phyloP scores from a whole-genome alignment of 345 rosid species.

The Gossypium raimondii region DNA sequence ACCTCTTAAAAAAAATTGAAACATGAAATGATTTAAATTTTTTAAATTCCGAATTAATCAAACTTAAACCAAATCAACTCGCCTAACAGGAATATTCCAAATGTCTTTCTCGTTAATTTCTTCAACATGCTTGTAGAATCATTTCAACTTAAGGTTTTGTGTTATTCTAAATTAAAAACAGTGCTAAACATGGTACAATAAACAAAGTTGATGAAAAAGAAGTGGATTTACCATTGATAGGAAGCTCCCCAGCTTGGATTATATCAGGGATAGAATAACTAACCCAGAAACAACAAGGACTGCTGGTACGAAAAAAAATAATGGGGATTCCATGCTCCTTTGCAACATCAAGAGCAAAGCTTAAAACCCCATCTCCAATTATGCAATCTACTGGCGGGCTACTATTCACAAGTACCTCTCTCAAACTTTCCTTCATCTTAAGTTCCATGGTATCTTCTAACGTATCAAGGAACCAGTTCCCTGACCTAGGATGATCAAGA shows the following conservation, averaged over 20 bases:
- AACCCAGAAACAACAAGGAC: conserved; percentile 34
- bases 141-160: too few relatives aligned
- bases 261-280: conserved; percentile 28
- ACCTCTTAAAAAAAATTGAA: too few relatives aligned
- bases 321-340: conserved; percentile 30
- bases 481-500: conserved; percentile 21
- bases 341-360: conserved; percentile 28
- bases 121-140: too few relatives aligned
- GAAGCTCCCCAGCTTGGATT: conserved; percentile 38
- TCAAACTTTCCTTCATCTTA: conserved; percentile 14
- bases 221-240: conserved; percentile 28
- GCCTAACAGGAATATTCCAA: too few relatives aligned
- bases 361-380: conserved; percentile 35
- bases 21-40: too few relatives aligned
- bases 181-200: background rate
- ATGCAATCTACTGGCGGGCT: conserved; percentile 27
- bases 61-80: too few relatives aligned
- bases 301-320: conserved; percentile 29
- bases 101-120: too few relatives aligned
- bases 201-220: background rate
- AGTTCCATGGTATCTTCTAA: conserved; percentile 1
- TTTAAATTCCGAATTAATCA: too few relatives aligned
- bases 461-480: conserved; percentile 14
- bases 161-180: too few relatives aligned
- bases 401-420: conserved; percentile 14